Evolutionary conservation across 371 early-diverging fungal species (phyloP).

Genomic region (Mortierella sp.): DNA sequence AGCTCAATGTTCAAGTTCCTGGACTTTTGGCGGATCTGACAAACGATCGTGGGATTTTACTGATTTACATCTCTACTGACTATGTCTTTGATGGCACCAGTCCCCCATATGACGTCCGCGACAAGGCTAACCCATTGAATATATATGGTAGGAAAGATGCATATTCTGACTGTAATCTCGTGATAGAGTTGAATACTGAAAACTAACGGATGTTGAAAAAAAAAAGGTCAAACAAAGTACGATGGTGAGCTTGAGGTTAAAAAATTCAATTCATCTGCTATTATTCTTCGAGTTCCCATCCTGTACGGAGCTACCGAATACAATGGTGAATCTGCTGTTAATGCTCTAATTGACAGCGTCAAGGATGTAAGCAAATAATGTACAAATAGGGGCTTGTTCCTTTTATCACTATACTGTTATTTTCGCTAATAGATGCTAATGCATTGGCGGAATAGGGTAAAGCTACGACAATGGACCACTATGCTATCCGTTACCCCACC

Average conservation of each 20-base stretch:
- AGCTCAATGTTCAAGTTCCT: slow-evolving; percentile 79
- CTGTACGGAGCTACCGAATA: slow-evolving; percentile 80
- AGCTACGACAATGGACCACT: slow-evolving; percentile 74
- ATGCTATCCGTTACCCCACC: slow-evolving; percentile 82
- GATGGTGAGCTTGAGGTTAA: slow-evolving; percentile 79
- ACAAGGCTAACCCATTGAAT: slow-evolving; percentile 82
- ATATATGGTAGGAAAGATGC: slow-evolving; percentile 69
- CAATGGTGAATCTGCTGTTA: slow-evolving; percentile 83
- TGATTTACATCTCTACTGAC: slow-evolving; percentile 92
- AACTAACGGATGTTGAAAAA: neutral
- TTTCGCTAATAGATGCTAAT: neutral
- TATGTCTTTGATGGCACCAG: slow-evolving; percentile 91
- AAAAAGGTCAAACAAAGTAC: slow-evolving; percentile 74
- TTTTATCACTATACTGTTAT: neutral
- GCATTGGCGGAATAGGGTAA: slow-evolving; percentile 25
- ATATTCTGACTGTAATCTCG: neutral
- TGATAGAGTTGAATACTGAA: neutral
- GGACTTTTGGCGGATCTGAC: slow-evolving; percentile 68
- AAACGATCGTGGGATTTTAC: slow-evolving; percentile 61
- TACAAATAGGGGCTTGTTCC: no score
- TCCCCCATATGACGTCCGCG: slow-evolving; percentile 82
- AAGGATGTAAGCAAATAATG: slow-evolving; percentile 47
- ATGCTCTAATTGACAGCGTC: slow-evolving; percentile 75
- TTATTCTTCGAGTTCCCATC: slow-evolving; percentile 85
- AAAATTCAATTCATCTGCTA: slow-evolving; percentile 66